Base-by-base conservation (phyloP, 495 filamentous ascomycete species). In the Physcia stellaris region DNA sequence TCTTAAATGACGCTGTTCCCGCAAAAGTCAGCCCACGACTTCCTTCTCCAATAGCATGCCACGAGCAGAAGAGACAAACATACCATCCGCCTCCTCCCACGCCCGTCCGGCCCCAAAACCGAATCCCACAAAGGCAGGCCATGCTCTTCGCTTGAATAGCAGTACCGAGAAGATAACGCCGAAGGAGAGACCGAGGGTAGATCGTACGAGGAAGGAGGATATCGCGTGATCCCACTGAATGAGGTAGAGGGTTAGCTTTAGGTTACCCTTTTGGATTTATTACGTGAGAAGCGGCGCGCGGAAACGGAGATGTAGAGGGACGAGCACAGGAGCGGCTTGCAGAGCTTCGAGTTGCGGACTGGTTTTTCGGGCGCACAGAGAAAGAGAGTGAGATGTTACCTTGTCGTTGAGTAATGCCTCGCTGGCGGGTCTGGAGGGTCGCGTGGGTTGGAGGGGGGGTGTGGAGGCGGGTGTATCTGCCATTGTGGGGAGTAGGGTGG, bases 221-320 rank as follows among this genome's bases (percentile, higher is more conserved):
- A 96, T 78, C 59, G 87, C 93, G 60, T 80, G 85, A 61, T 99
- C 90, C 90, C 90, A 99, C 92, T 99, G 51, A n/a, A n/a, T n/a
- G n/a, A n/a, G n/a, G n/a, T n/a, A n/a, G n/a, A n/a, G n/a, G n/a
- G n/a, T n/a, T n/a, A n/a, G n/a, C n/a, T n/a, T n/a, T n/a, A n/a
- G n/a, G n/a, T n/a, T n/a, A n/a, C n/a, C n/a, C n/a, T n/a, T n/a
- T n/a, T n/a, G n/a, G n/a, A n/a, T n/a, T n/a, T n/a, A n/a, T n/a
- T n/a, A n/a, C n/a, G n/a, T n/a, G n/a, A n/a, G n/a, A n/a, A n/a
- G n/a, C n/a, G n/a, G n/a, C n/a, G n/a, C n/a, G n/a, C n/a, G n/a
- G n/a, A n/a, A n/a, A n/a, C n/a, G n/a, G n/a, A n/a, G n/a, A n/a
- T n/a, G n/a, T n/a, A n/a, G n/a, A n/a, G n/a, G n/a, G n/a, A n/a